Percentiles rank a stretch among this genome's conserved stretches.
Conservation (phyloP, 768 basidiomycete genomes). For the Serendipita sp. region DNA sequence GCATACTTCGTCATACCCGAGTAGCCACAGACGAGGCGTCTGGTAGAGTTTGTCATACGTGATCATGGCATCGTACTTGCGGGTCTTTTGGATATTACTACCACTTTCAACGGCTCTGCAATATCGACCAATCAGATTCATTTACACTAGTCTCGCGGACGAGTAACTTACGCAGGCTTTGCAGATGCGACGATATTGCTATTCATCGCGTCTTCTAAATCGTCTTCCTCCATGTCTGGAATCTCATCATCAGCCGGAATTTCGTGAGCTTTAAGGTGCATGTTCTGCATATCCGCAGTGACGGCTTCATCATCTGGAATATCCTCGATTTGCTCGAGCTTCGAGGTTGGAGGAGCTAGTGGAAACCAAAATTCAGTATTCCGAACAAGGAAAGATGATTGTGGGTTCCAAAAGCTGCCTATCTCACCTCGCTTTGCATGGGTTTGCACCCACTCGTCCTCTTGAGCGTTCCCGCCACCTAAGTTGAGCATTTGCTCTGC, state of each 20-base stretch:
- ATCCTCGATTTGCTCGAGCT: conserved; percentile 57
- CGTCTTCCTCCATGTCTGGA: conserved; percentile 98
- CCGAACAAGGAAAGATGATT: background rate
- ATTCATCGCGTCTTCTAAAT: conserved; percentile 71
- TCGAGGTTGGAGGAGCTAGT: conserved; percentile 32
- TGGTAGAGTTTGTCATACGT: conserved; percentile 99
- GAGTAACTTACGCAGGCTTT: conserved; percentile 32
- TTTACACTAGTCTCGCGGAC: background rate
- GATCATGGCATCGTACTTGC: conserved; percentile 99
- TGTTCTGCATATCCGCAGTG: conserved; percentile 10
- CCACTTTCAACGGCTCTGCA: conserved; percentile 44
- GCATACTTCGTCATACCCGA: conserved; percentile 88
- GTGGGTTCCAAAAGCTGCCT: background rate
- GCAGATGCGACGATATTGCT: conserved; percentile 59
- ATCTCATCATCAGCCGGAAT: conserved; percentile 96
- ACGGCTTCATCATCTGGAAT: conserved; percentile 68
- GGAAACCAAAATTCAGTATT: background rate
- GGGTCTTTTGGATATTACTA: conserved; percentile 79
- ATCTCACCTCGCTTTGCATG: conserved; percentile 54
- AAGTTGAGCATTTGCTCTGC: conserved; percentile 83
- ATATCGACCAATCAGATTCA: background rate
- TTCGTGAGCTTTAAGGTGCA: conserved; percentile 21
- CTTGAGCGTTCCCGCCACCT: conserved; percentile 31
- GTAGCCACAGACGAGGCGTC: conserved; percentile 92
- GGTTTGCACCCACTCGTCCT: conserved; percentile 97